Evolutionary conservation across 768 basidiomycete genomes (phyloP).

Genomic region (Suillus lakei): DNA sequence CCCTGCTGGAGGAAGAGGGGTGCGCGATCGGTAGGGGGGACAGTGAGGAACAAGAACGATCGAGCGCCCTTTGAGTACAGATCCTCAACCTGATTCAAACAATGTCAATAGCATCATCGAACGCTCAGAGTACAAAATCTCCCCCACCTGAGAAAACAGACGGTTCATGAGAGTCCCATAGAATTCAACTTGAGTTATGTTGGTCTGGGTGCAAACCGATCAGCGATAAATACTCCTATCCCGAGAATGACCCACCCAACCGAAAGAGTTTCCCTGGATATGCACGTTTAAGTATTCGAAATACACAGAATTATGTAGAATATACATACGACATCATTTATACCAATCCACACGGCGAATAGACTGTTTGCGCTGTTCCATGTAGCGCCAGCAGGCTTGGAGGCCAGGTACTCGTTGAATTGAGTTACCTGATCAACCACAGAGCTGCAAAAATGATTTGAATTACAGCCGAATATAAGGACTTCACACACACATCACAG

Average conservation of each 20-base stretch:
- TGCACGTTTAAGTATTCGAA: not conserved
- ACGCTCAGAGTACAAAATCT: not conserved
- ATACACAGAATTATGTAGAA: not conserved
- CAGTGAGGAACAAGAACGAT: conserved; percentile 66
- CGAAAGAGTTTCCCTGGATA: conserved; percentile 10
- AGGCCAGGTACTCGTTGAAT: conserved; percentile 52
- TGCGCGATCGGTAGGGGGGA: conserved; percentile 61
- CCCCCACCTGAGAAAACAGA: conserved; percentile 32
- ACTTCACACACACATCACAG: conserved; percentile 51
- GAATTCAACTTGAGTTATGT: conserved; percentile 27
- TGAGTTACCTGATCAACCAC: conserved; percentile 61
- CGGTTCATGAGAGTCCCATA: conserved; percentile 29
- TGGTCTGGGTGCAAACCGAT: conserved; percentile 19
- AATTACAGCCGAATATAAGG: not conserved
- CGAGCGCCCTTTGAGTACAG: conserved; percentile 51
- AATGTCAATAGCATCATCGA: not conserved
- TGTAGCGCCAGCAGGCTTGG: conserved; percentile 52
- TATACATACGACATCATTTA: conserved; percentile 59
- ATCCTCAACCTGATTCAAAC: conserved; percentile 20
- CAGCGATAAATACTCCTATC: not conserved
- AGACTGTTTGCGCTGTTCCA: conserved; percentile 63
- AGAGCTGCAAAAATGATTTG: conserved; percentile 19
- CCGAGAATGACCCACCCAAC: conserved; percentile 21
- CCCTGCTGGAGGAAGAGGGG: conserved; percentile 55
- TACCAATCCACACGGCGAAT: conserved; percentile 74